A percentile compares a stretch with the other conserved stretches of the same genome.
Conservation (phyloP, 495 filamentous ascomycete species). For the Delitschia confertaspora region DNA sequence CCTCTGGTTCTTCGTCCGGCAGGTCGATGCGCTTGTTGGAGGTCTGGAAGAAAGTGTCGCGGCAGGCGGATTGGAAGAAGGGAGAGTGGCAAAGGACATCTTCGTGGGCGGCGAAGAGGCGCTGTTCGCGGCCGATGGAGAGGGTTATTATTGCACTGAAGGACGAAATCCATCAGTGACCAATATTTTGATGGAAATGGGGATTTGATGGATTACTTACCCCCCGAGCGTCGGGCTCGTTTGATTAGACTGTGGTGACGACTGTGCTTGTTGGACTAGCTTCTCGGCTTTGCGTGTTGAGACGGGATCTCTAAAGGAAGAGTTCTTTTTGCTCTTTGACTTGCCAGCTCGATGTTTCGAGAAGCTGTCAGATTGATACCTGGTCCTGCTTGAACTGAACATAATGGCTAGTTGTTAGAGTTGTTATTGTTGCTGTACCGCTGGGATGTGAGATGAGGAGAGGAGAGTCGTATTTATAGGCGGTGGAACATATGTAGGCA, state of each 20-base stretch:
- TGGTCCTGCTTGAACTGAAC: constrained; percentile 31
- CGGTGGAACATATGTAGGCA: constrained; percentile 10
- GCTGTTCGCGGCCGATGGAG: constrained; percentile 63
- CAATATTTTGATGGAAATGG: not conserved
- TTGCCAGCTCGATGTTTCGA: constrained; percentile 34
- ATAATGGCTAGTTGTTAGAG: constrained; percentile 18
- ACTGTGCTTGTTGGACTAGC: constrained; percentile 20
- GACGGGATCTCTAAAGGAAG: constrained; percentile 31
- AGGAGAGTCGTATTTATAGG: constrained; percentile 18
- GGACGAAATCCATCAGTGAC: constrained; percentile 22
- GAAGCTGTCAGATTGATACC: constrained; percentile 35
- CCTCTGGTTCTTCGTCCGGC: constrained; percentile 77
- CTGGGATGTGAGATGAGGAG: not conserved
- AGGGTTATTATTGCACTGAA: constrained; percentile 72
- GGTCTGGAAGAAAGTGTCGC: constrained; percentile 54
- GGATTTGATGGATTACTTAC: constrained; percentile 13
- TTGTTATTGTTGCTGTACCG: not conserved
- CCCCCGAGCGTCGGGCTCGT: constrained; percentile 26
- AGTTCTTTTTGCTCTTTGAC: constrained; percentile 33
- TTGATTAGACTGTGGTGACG: constrained; percentile 24
- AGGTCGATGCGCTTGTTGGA: constrained; percentile 64
- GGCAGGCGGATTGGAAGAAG: constrained; percentile 58
- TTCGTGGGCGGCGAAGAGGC: constrained; percentile 86
- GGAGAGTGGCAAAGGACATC: constrained; percentile 69
- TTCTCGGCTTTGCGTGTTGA: constrained; percentile 24